Evolutionary conservation across 2,329 filamentous ascomycete species (phyloP).

Genomic region (Alternaria triticimaculans): DNA sequence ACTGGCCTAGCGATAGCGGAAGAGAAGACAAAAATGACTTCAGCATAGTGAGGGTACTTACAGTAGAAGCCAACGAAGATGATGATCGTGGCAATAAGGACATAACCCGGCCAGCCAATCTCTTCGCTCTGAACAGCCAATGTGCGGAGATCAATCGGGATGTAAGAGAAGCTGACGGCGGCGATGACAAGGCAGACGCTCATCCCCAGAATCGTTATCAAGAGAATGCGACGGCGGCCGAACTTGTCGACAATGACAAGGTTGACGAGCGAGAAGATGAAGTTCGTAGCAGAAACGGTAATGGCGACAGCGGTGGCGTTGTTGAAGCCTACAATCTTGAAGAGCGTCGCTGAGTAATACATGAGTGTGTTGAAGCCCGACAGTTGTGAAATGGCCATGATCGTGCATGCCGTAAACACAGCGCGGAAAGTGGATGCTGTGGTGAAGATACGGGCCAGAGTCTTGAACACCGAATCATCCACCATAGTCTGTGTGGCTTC

Average conservation of each 20-base stretch:
- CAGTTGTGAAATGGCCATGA: slow-evolving; percentile 48
- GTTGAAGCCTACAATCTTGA: slow-evolving; percentile 72
- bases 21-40: background rate
- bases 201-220: slow-evolving; percentile 68
- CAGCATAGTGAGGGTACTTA: background rate
- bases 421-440: slow-evolving; percentile 44
- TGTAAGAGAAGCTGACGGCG: slow-evolving; percentile 73
- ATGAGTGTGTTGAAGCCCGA: slow-evolving; percentile 75
- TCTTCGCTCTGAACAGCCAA: slow-evolving; percentile 38
- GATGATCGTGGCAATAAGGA: slow-evolving; percentile 49
- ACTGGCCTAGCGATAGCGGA: background rate
- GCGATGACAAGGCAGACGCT: slow-evolving; percentile 71
- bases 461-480: slow-evolving; percentile 42
- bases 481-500: slow-evolving; percentile 40
- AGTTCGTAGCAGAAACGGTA: slow-evolving; percentile 81
- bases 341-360: slow-evolving; percentile 66
- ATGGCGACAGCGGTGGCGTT: slow-evolving; percentile 81
- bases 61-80: slow-evolving; percentile 46
- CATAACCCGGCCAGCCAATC: slow-evolving; percentile 44
- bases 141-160: slow-evolving; percentile 57
- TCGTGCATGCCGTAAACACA: slow-evolving; percentile 43
- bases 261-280: slow-evolving; percentile 77
- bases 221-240: slow-evolving; percentile 73
- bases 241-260: slow-evolving; percentile 79
- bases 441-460: slow-evolving; percentile 43